These are phyloP conservation scores for Hypericum androsaemum DNA, from an alignment of 345 rosid genomes.

Conservation along the genomic window DNA sequence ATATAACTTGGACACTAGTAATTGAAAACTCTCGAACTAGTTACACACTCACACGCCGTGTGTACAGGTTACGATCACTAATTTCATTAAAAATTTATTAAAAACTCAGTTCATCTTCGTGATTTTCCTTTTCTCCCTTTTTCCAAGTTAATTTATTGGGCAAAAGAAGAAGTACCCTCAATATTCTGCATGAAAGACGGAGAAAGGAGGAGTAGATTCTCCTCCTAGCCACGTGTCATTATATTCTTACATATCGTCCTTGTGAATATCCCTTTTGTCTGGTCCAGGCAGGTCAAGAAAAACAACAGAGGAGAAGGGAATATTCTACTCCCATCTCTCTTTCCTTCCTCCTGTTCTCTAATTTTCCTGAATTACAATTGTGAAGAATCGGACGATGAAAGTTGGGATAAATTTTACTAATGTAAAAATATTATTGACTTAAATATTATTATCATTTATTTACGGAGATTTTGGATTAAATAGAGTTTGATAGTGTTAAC, in stretches of 20 bases:
- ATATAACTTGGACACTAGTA: too few relatives aligned
- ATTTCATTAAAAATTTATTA: too few relatives aligned
- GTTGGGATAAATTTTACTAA: too few relatives aligned
- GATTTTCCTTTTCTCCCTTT: background rate
- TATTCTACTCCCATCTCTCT: slow-evolving; percentile 22
- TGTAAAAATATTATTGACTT: too few relatives aligned
- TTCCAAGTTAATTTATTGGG: background rate
- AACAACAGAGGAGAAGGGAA: slow-evolving; percentile 6
- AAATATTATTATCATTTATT: too few relatives aligned
- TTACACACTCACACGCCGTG: too few relatives aligned
- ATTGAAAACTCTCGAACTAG: too few relatives aligned
- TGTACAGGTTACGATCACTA: too few relatives aligned
- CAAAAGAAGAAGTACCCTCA: background rate
- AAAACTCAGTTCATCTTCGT: too few relatives aligned
- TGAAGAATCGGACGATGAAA: too few relatives aligned
- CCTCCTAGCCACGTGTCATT: slow-evolving; percentile 40
- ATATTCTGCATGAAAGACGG: background rate
- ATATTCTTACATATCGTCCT: slow-evolving; percentile 33
- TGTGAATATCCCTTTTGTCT: slow-evolving; percentile 74
- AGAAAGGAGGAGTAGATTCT: slow-evolving; percentile 26
- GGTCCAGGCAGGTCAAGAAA: slow-evolving; percentile 2
- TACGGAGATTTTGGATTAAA: too few relatives aligned
- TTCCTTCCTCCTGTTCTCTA: background rate
- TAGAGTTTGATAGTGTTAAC: too few relatives aligned
- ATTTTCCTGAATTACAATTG: slow-evolving; percentile 2